Base-by-base conservation (phyloP, 2,329 filamentous ascomycete species). In the Hypocrella siamensis region DNA sequence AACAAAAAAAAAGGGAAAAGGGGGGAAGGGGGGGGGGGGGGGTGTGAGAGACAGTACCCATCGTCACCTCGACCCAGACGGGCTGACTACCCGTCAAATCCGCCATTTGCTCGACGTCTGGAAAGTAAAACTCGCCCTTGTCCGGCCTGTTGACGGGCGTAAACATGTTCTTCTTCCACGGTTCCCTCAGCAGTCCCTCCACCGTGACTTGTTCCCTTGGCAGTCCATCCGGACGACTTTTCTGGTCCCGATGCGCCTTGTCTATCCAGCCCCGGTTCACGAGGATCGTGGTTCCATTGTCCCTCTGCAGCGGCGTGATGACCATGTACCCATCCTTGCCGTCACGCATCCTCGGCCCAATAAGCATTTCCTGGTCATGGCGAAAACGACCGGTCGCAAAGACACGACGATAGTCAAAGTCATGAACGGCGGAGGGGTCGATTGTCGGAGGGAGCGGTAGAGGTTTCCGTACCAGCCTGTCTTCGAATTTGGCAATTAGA, bases 161-260 rank as follows among this genome's bases (percentile, higher is more conserved):
- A 53, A 98, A 98, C 70, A 86, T 79, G 53, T 98, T 98, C 67
- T 88, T 93, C 68, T 93, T 90, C 72, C 83, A 93, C 7, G 88
- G 88, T 58, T 90, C 75, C 37, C 90, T 61, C 51, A 98, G 52
- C 51, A 98, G 47, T 0, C 90, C 90, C 57, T 93, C 76, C 3
- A 98, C 75, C 1, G 67, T 70, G 8, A 96, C 76, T 46, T 79
- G 72, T 0, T 75, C 83, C 30, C 48, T 52, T 0, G 80, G 79
- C 42, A 96, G 43, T 1, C 75, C 74, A 17, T 74, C 69, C 0
- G 67, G 60, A 17, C 83, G 59, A 29, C 83, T 60, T 41, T 60
- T 60, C 57, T 86, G 79, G 37, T 70, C 57, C 34, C 68, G 69
- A 45, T 79, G 65, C 42, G 75, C 75, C 63, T 83, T 88, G 28